A percentile compares a stretch with the other conserved stretches of the same genome.
Evolutionary conservation across 2,329 filamentous ascomycete species (phyloP).

Genomic region (Trichoderma koningii): DNA sequence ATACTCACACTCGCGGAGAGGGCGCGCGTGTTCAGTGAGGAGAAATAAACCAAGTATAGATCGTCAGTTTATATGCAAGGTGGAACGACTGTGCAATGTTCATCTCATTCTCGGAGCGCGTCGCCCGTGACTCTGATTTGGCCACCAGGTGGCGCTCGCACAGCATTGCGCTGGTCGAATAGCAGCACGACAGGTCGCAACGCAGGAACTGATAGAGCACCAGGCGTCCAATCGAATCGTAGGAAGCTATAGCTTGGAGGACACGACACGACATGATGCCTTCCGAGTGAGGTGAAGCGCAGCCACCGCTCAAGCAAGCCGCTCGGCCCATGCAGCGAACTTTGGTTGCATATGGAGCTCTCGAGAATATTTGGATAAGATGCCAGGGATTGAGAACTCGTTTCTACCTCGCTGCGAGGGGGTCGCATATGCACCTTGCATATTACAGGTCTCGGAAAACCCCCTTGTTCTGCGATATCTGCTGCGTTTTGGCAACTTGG

Average conservation of each 20-base stretch:
- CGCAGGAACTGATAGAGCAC: constrained; percentile 23
- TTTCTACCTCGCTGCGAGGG: constrained; percentile 4
- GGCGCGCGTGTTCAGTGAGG: neutral
- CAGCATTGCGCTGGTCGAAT: constrained; percentile 26
- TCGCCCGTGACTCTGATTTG: constrained; percentile 12
- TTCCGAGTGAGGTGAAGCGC: constrained; percentile 20
- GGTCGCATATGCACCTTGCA: constrained; percentile 15
- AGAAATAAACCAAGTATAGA: constrained; percentile 4
- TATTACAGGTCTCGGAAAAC: constrained; percentile 11
- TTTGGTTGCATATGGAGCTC: constrained; percentile 19
- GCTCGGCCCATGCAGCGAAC: constrained; percentile 13
- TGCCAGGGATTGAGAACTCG: constrained; percentile 8
- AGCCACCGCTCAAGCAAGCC: constrained; percentile 16
- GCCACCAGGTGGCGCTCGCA: constrained; percentile 16
- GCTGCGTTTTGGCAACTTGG: constrained; percentile 15
- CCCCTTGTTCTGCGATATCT: constrained; percentile 1
- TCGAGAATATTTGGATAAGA: neutral
- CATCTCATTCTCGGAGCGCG: neutral
- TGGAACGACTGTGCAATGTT: neutral
- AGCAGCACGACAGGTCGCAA: constrained; percentile 25
- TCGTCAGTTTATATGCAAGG: constrained; percentile 23
- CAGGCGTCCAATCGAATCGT: constrained; percentile 5
- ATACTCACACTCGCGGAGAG: constrained; percentile 2
- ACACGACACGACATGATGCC: constrained; percentile 22
- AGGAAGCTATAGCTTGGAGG: neutral